Evolutionary conservation across 1,284 basidiomycete genomes (phyloP).

Genomic region (Afroboletus lepidellus): DNA sequence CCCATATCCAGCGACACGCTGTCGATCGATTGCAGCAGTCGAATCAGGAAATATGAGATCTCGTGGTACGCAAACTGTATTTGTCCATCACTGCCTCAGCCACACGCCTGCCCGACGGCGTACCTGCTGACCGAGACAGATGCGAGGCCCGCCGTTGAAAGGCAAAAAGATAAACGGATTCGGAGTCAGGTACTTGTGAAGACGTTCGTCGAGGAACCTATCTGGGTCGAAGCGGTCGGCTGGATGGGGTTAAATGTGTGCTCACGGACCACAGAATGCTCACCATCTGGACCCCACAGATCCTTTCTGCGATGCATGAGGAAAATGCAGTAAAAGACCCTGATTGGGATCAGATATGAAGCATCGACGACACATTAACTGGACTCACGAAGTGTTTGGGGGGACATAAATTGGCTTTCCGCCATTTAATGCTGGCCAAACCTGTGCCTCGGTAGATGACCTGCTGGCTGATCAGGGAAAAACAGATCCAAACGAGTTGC

Average conservation of each 20-base stretch:
- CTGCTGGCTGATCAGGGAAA: not conserved
- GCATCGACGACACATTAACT: not conserved
- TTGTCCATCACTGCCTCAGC: not conserved
- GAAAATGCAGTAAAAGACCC: constrained; percentile 28
- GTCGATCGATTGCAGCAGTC: constrained; percentile 41
- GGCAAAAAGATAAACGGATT: constrained; percentile 41
- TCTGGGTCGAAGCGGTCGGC: constrained; percentile 40
- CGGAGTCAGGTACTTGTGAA: constrained; percentile 29
- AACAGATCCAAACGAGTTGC: not conserved
- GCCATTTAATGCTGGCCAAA: constrained; percentile 23
- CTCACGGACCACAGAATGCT: not conserved
- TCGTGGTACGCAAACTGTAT: constrained; percentile 44
- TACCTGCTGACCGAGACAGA: constrained; percentile 49
- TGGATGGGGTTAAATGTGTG: constrained; percentile 11
- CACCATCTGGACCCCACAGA: constrained; percentile 40
- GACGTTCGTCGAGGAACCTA: constrained; percentile 38
- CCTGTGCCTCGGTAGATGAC: constrained; percentile 11
- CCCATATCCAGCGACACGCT: constrained; percentile 36
- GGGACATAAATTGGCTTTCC: constrained; percentile 26
- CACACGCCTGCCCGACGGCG: not conserved
- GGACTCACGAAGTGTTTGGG: constrained; percentile 15
- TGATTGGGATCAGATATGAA: constrained; percentile 9
- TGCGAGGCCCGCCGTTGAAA: constrained; percentile 46
- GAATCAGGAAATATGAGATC: constrained; percentile 40
- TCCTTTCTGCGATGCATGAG: constrained; percentile 39